Base-by-base conservation (phyloP, 331 rosid genomes). In the Phaseolus coccineus region DNA sequence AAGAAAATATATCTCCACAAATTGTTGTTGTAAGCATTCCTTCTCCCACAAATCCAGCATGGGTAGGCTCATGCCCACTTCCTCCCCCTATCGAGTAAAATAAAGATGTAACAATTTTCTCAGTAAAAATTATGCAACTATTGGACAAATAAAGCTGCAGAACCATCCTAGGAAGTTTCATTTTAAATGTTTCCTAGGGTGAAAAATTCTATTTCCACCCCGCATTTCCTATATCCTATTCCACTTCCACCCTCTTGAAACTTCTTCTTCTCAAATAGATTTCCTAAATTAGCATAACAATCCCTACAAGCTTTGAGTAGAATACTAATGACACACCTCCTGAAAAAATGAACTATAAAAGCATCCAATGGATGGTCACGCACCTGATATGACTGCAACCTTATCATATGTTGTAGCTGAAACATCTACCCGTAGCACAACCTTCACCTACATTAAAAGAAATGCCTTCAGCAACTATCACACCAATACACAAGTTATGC, bases 21-120 rank as follows among this genome's bases (percentile, higher is more conserved):
- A 95, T 89, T 50, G 99, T 98, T 35, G 99, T 98, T 15, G 98
- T 93, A 74, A 95, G 85, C 99, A 95, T 95, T 75, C 99, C 99
- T 81, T 95, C 99, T 81, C 99, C 99, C 10, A 95, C 99, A 85
- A 82, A 95, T 59, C 99, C 98, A 75, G 98, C 88, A 52, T 91
- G 91, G 57, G 98, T 93, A 84, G 99, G 98, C 85, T 95, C 98
- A 69, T 95, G 98, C 50, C 98, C 99, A 85, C 98, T 91, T 85
- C 99, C 99, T 80, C 98, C 99, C 12, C 99, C 98, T 95, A 83
- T 25, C 87, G 61, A 72, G 67, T 62, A 69, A 73, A 65, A 73
- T 52, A 46, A 47, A 65, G 69, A 58, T 47, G 22, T 19, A 19
- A 19, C 22, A 19, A 19, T 19, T 19, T 19, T 19, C 22, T 19